Base-by-base conservation (phyloP, 1,284 basidiomycete species). In the Lignosus rhinocerotis region DNA sequence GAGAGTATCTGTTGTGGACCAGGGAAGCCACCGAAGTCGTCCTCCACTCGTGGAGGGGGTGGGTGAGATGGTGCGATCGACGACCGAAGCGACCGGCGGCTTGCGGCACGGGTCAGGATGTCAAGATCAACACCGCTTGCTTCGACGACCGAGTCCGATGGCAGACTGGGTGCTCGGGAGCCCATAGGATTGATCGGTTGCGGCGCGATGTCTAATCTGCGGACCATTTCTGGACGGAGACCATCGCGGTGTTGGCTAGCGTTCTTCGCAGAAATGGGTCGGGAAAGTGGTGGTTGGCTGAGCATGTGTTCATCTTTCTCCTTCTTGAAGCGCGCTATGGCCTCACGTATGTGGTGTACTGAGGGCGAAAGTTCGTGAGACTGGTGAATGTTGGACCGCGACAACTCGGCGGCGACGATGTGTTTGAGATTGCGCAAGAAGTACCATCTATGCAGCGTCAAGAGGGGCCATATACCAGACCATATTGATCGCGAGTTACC, bases 1-100 rank as follows among this genome's bases (percentile, higher is more conserved):
- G 75, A 76, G 3, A 86, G 59, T 19, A 95, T 71, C 53, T 83
- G 76, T 61, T 86, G 76, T 0, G 93, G 93, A 67, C 89, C 92
- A 0, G 94, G 94, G 72, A 96, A 97, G 0, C 94, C 94, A 34
- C 94, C 95, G 64, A 92, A 93, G 32, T 63, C 60, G 31, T 61
- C 66, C 10, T 64, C 59, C 2, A 30, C 33, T 9, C 2, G 45
- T 16, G 45, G 42, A 25, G 12, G 38, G 9, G 52, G 53, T 30
- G 30, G 42, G n/a, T 50, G 6, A 4, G 49, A 10, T 10, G 42
- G 19, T 8, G 53, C 32, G 11, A 50, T 12, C 6, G 60, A 46
- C 5, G 60, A 53, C 3, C 49, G 54, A 12, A 50, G 45, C 11
- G 62, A 64, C 19, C 58, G 51, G 7, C 63, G 56, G 21, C 59